Evolutionary conservation across 2,329 filamentous ascomycete species (phyloP).

Genomic region (Phoma sp.): DNA sequence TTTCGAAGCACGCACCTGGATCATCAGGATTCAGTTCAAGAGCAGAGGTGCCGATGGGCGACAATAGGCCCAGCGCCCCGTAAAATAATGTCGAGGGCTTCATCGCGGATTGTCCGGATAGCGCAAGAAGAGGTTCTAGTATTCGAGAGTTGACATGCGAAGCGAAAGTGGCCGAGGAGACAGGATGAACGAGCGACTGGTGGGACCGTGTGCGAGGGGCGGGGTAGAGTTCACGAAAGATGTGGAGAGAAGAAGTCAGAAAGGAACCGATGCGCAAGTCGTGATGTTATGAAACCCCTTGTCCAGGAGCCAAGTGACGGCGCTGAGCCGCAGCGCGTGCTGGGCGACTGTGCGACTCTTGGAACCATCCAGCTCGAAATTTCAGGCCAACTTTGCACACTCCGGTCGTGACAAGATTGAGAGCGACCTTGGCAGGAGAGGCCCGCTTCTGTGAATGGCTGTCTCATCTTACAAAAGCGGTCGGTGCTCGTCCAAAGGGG

Average conservation of each 20-base stretch:
- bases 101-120: constrained; percentile 24
- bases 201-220: not conserved
- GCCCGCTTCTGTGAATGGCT: not conserved
- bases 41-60: constrained; percentile 21
- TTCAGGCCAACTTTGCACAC: constrained; percentile 9
- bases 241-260: constrained; percentile 2
- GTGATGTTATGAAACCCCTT: constrained; percentile 28
- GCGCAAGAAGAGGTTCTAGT: constrained; percentile 2
- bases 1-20: constrained; percentile 20
- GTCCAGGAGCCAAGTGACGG: constrained; percentile 24
- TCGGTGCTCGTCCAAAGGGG: constrained; percentile 8
- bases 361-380: constrained; percentile 12
- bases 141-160: constrained; percentile 9
- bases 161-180: constrained; percentile 16
- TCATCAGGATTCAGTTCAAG: constrained; percentile 28
- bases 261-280: constrained; percentile 10
- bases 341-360: constrained; percentile 28
- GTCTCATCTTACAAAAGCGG: constrained; percentile 19
- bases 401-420: constrained; percentile 7
- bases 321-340: constrained; percentile 23
- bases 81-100: constrained; percentile 25
- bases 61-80: constrained; percentile 22
- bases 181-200: constrained; percentile 18
- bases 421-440: constrained; percentile 9
- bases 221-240: constrained; percentile 3